phyloP scores from a whole-genome alignment of 495 filamentous ascomycete species.

The Letharia lupina region DNA sequence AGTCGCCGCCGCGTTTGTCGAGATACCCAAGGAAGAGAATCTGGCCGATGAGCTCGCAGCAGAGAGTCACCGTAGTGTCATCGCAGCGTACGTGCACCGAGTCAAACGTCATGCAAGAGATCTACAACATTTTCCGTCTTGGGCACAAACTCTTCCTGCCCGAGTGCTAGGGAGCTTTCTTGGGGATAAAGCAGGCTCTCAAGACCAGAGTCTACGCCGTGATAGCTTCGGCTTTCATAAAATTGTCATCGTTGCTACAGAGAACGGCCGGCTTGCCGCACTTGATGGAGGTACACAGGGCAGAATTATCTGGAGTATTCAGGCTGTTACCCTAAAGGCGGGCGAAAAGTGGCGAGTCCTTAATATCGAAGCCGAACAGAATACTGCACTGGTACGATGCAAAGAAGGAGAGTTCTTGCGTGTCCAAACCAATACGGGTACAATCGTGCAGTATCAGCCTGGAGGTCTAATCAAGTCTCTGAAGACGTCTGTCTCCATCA shows the following conservation, averaged over 20 bases:
- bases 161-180: slow-evolving; percentile 63
- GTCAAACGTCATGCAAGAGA: slow-evolving; percentile 74
- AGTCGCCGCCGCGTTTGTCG: slow-evolving; percentile 70
- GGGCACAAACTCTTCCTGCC: slow-evolving; percentile 54
- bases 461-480: slow-evolving; percentile 8
- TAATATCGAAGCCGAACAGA: slow-evolving; percentile 53
- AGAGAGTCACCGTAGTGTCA: slow-evolving; percentile 73
- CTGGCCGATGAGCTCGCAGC: slow-evolving; percentile 72
- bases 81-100: slow-evolving; percentile 78
- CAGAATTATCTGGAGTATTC: slow-evolving; percentile 62
- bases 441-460: slow-evolving; percentile 33
- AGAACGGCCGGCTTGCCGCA: slow-evolving; percentile 67
- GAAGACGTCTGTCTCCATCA: slow-evolving; percentile 20
- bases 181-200: slow-evolving; percentile 34
- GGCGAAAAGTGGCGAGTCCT: slow-evolving; percentile 57
- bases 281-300: slow-evolving; percentile 71
- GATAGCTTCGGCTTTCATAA: slow-evolving; percentile 87
- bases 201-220: slow-evolving; percentile 49
- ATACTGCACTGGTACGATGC: slow-evolving; percentile 31
- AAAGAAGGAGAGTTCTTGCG: slow-evolving; percentile 33
- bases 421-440: slow-evolving; percentile 44
- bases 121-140: slow-evolving; percentile 68
- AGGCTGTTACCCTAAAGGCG: slow-evolving; percentile 46
- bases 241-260: slow-evolving; percentile 70
- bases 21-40: slow-evolving; percentile 55